Base-by-base conservation (phyloP, 108 stramenopile genomes). In the Fistulifera pelliculosa region DNA sequence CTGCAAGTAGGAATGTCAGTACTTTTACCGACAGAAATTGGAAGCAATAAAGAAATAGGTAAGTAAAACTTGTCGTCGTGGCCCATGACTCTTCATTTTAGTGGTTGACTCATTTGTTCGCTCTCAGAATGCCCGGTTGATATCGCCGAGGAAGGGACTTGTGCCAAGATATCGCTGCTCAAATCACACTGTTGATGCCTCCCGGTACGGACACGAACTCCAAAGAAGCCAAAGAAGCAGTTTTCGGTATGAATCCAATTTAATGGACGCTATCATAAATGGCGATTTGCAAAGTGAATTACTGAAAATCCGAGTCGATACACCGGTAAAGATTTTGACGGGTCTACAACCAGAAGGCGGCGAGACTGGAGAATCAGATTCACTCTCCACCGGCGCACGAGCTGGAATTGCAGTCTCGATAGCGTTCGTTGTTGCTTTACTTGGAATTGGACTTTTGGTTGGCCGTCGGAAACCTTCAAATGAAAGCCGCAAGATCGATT, bases 391-490 rank as follows among this genome's bases (percentile, higher is more conserved):
- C 21, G 71, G 65, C 0, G 73, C 71, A 22, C 67, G 71, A 47
- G 52, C 75, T 44, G 77, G 69, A 38, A 78, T 77, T 40, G 60
- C 64, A 17, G 49, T 74, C 11, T 45, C 21, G 44, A 45, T 17
- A 5, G 44, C 49, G 13, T 7, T 19, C 21, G 59, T 38, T 18
- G 28, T 22, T 40, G 16, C 28, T n/a, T 6, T 49, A 1, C 15
- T 38, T 1, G 50, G 27, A 1, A 38, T 38, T 8, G 59, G 51
- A 13, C n/a, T 40, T 23, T 52, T 50, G 47, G 48, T 50, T 10
- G n/a, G 24, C 2, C 39, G 56, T 35, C 3, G 31, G 31, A 35
- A 35, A 35, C 31, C 31, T 35, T 8, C 3, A 35, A 35, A 35
- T 35, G 6, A 35, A 35, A 35, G 31, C 31, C 31, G 31, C 8